These are phyloP conservation scores for Peronospora belbahrii DNA, from an alignment of 352 stramenopile genomes.

Conservation along the genomic window DNA sequence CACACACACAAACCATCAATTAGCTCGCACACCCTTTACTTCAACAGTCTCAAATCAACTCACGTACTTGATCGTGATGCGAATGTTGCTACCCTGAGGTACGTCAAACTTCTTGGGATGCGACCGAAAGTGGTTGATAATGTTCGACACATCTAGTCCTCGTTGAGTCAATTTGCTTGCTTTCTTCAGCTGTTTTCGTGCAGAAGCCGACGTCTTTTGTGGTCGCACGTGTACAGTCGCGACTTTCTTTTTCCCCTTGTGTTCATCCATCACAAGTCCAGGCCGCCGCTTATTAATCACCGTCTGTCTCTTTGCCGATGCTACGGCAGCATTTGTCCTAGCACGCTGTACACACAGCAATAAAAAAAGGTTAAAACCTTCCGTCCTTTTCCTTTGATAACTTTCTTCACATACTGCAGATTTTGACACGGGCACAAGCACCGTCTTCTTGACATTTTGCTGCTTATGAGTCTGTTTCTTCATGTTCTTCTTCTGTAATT, in stretches of 20 bases:
- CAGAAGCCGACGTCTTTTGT: constrained; percentile 37
- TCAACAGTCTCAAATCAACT: not conserved
- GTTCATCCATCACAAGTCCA: constrained; percentile 37
- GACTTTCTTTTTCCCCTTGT: constrained; percentile 22
- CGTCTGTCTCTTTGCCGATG: constrained; percentile 53
- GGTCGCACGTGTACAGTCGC: constrained; percentile 35
- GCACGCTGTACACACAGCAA: constrained; percentile 22
- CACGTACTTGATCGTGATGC: constrained; percentile 76
- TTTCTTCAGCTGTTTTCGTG: constrained; percentile 24
- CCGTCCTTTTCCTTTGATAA: not conserved
- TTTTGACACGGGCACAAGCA: constrained; percentile 60
- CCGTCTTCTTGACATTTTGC: constrained; percentile 70
- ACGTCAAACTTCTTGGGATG: constrained; percentile 78
- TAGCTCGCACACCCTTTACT: not conserved
- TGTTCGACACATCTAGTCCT: constrained; percentile 67
- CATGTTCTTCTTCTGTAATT: constrained; percentile 10
- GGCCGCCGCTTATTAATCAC: constrained; percentile 66
- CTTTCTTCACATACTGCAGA: constrained; percentile 31
- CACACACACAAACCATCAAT: constrained; percentile 1
- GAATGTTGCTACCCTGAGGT: constrained; percentile 68
- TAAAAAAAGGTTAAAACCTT: not conserved
- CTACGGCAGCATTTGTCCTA: constrained; percentile 35
- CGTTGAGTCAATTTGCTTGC: constrained; percentile 7
- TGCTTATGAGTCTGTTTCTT: constrained; percentile 36
- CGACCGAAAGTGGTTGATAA: constrained; percentile 65